phyloP scores from a whole-genome alignment of 1,284 basidiomycete genomes.

The Tilletiopsis washingtonensis region DNA sequence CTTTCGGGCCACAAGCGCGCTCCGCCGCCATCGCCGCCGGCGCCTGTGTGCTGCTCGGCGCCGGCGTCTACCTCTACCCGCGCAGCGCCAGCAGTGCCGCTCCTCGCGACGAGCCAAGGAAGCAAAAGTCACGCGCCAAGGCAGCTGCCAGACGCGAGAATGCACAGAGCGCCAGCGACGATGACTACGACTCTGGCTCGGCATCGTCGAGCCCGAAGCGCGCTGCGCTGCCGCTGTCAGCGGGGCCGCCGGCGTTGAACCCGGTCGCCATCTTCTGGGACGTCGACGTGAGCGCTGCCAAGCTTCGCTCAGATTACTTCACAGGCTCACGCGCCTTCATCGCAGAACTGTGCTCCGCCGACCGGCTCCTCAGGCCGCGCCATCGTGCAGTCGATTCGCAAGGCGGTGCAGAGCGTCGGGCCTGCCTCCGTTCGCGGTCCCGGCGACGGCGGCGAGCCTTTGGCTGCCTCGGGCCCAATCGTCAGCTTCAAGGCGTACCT shows the following conservation, averaged over 20 bases:
- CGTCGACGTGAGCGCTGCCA: slow-evolving; percentile 14
- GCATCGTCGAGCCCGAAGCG: too few relatives aligned
- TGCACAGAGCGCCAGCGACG: too few relatives aligned
- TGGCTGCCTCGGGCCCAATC: slow-evolving; percentile 15
- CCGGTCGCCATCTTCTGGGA: slow-evolving; percentile 38
- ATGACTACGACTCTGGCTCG: too few relatives aligned
- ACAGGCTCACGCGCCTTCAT: background rate
- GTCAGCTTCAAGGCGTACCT: slow-evolving; percentile 41
- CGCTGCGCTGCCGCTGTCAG: too few relatives aligned
- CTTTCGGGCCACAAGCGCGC: background rate
- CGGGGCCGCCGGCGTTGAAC: slow-evolving; percentile 7
- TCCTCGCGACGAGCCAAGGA: too few relatives aligned
- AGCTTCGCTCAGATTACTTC: background rate
- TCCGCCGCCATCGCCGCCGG: background rate
- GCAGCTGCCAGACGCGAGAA: too few relatives aligned
- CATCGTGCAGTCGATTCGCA: slow-evolving; percentile 26
- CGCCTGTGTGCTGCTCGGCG: background rate
- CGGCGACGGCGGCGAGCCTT: background rate
- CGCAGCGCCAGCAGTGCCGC: background rate
- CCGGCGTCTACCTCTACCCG: background rate
- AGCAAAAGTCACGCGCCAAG: too few relatives aligned
- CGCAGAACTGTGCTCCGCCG: slow-evolving; percentile 31
- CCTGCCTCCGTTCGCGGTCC: background rate
- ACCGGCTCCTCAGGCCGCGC: slow-evolving; percentile 31
- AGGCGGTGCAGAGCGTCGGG: slow-evolving; percentile 20